Conservation (phyloP, 116 monocot genomes). For the Dioscorea cayenensis region DNA sequence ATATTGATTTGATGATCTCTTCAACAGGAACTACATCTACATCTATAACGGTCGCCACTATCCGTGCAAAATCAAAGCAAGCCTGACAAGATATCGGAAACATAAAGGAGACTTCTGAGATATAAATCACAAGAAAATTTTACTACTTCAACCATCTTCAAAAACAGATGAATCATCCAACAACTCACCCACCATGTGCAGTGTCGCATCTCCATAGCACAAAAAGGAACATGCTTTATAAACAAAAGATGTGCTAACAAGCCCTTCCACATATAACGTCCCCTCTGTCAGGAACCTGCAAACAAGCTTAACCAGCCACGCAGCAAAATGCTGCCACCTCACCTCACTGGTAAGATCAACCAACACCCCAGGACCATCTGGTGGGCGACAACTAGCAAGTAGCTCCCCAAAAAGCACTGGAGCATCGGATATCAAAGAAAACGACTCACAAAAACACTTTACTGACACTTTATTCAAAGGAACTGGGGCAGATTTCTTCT, state of each 20-base stretch:
- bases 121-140: background rate
- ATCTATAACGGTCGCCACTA: constrained; percentile 51
- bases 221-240: constrained; percentile 48
- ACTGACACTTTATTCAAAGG: constrained; percentile 26
- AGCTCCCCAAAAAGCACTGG: constrained; percentile 52
- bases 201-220: constrained; percentile 50
- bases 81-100: constrained; percentile 36
- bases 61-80: constrained; percentile 88
- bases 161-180: background rate
- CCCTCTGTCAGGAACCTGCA: constrained; percentile 86
- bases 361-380: constrained; percentile 58
- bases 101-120: background rate
- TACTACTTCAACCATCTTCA: background rate
- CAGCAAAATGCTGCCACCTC: constrained; percentile 68
- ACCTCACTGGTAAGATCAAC: constrained; percentile 52
- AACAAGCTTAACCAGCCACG: constrained; percentile 67
- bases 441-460: constrained; percentile 66
- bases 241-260: constrained; percentile 44
- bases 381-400: constrained; percentile 48
- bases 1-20: constrained; percentile 68
- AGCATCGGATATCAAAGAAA: constrained; percentile 33
- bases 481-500: constrained; percentile 6
- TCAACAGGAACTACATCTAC: constrained; percentile 44
- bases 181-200: constrained; percentile 69
- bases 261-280: constrained; percentile 77